Evolutionary conservation across 805 yeast genomes (phyloP).

Genomic region (Yarrowia alimentaria): DNA sequence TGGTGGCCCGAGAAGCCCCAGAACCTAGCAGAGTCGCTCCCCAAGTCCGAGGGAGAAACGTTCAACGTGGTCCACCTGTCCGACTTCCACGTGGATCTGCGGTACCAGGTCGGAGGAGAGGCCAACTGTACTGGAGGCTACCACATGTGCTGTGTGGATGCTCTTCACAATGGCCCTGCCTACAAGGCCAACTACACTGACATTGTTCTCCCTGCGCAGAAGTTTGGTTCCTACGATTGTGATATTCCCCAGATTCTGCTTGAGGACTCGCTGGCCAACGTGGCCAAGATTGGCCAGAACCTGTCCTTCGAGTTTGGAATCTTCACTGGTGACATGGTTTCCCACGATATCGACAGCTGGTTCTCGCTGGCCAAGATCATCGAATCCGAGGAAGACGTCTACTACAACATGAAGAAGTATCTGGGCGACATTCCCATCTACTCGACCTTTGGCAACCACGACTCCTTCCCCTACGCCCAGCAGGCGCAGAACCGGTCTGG

Average conservation of each 20-base stretch:
- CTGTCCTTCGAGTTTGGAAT: slow-evolving; percentile 56
- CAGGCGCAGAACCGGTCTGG: slow-evolving; percentile 54
- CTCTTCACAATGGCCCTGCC: slow-evolving; percentile 27
- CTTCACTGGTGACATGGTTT: slow-evolving; percentile 74
- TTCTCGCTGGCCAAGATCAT: slow-evolving; percentile 50
- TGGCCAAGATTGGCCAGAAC: slow-evolving; percentile 41
- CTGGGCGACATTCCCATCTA: slow-evolving; percentile 56
- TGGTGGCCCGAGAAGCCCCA: slow-evolving; percentile 45
- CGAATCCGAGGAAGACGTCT: slow-evolving; percentile 50
- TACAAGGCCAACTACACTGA: slow-evolving; percentile 14
- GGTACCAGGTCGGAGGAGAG: slow-evolving; percentile 47
- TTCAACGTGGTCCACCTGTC: slow-evolving; percentile 65
- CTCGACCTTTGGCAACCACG: slow-evolving; percentile 69
- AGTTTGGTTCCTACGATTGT: slow-evolving; percentile 63
- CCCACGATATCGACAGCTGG: slow-evolving; percentile 52
- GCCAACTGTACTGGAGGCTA: slow-evolving; percentile 43
- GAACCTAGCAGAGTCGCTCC: slow-evolving; percentile 49
- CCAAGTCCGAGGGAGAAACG: slow-evolving; percentile 40
- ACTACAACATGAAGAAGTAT: slow-evolving; percentile 53
- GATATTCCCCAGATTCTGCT: slow-evolving; percentile 64
- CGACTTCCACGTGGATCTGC: slow-evolving; percentile 64
- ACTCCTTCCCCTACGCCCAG: slow-evolving; percentile 70
- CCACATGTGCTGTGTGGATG: slow-evolving; percentile 58
- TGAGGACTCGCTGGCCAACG: slow-evolving; percentile 54
- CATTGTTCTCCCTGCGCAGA: slow-evolving; percentile 53